Conservation (phyloP, 2,329 filamentous ascomycete species). For the Colletotrichum sp. region DNA sequence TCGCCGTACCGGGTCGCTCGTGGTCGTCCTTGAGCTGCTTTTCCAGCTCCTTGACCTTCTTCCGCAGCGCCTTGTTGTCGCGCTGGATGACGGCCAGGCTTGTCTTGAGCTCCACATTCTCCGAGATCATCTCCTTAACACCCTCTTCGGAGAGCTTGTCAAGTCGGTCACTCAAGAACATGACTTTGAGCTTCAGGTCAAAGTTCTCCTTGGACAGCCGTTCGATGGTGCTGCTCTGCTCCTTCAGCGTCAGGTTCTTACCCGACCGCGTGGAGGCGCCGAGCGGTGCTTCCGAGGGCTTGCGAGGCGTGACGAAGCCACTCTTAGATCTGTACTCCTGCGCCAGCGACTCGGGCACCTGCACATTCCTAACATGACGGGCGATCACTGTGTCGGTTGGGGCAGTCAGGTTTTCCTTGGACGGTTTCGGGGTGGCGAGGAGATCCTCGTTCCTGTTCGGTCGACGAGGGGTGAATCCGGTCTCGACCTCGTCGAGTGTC, state of each 20-base stretch:
- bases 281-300: constrained; percentile 58
- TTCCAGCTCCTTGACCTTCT: constrained; percentile 85
- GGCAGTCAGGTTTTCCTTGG: constrained; percentile 59
- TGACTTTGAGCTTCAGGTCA: constrained; percentile 94
- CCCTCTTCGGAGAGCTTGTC: constrained; percentile 95
- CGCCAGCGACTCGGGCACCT: constrained; percentile 87
- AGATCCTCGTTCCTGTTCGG: constrained; percentile 43
- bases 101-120: constrained; percentile 95
- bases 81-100: constrained; percentile 87
- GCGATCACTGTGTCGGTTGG: constrained; percentile 90
- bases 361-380: constrained; percentile 86
- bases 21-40: constrained; percentile 75
- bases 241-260: constrained; percentile 86
- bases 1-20: constrained; percentile 64
- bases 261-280: constrained; percentile 58
- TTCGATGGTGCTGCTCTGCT: constrained; percentile 97
- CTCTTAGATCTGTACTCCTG: constrained; percentile 84
- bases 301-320: constrained; percentile 64
- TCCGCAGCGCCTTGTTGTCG: constrained; percentile 84
- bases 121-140: constrained; percentile 96
- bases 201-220: constrained; percentile 98
- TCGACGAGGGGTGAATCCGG: constrained; percentile 36
- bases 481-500: constrained; percentile 54
- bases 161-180: constrained; percentile 92
- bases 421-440: constrained; percentile 74